Percentiles rank a stretch among this genome's conserved stretches.
Evolutionary conservation across 2,329 filamentous ascomycete genomes (phyloP).

Genomic region (Aspergillus awamori): DNA sequence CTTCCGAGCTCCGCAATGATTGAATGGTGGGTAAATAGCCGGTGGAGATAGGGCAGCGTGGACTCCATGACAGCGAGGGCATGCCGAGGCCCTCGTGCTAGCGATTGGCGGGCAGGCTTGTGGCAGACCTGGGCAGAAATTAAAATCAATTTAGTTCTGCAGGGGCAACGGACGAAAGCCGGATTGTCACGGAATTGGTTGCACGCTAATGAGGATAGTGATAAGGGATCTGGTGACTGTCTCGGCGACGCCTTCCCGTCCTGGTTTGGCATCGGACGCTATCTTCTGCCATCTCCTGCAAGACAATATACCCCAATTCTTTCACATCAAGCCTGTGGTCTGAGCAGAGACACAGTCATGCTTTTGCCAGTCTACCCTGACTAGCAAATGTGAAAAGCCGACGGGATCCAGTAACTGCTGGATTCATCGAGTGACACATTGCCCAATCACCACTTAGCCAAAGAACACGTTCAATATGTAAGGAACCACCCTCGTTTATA

Average conservation of each 20-base stretch:
- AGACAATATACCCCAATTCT: background rate
- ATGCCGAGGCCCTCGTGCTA: constrained; percentile 2
- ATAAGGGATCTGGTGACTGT: background rate
- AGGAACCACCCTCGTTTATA: no score
- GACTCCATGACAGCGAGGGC: background rate
- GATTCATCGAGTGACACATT: no score
- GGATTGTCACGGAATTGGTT: background rate
- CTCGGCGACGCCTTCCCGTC: background rate
- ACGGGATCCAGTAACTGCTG: no score
- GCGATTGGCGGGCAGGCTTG: background rate
- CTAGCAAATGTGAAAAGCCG: no score
- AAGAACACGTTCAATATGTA: no score
- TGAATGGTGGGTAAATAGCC: background rate
- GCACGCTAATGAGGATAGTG: background rate
- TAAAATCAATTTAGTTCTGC: background rate
- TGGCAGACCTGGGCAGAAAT: background rate
- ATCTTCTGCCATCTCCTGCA: background rate
- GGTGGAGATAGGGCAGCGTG: constrained; percentile 3
- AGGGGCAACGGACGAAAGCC: background rate
- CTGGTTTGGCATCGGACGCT: background rate
- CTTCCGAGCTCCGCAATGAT: constrained; percentile 1
- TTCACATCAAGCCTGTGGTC: no score
- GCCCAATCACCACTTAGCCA: no score
- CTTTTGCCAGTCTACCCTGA: no score
- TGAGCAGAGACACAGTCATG: no score